Percentiles rank a stretch among this genome's conserved stretches.
These are phyloP conservation scores for Rhizopogon salebrosus DNA, from an alignment of 768 basidiomycete genomes.

Conservation along the genomic window DNA sequence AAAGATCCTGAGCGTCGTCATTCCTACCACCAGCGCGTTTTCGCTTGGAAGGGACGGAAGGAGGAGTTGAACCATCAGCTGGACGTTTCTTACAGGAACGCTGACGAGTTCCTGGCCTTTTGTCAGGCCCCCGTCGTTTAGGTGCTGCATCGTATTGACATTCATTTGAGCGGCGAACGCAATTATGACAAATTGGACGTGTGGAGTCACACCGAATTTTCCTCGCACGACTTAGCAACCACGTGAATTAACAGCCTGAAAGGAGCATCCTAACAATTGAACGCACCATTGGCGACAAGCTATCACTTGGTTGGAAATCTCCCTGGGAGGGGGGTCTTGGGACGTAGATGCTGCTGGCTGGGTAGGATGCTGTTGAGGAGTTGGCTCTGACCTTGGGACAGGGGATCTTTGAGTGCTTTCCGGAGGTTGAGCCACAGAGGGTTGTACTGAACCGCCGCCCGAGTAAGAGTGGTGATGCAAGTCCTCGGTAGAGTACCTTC, in stretches of 20 bases:
- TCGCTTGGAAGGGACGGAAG: constrained; percentile 48
- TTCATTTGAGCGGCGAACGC: constrained; percentile 67
- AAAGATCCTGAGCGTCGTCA: constrained; percentile 27
- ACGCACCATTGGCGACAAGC: constrained; percentile 82
- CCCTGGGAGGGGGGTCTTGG: constrained; percentile 40
- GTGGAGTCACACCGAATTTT: constrained; percentile 87
- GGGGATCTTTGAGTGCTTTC: constrained; percentile 24
- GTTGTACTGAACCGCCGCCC: constrained; percentile 28
- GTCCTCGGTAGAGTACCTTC: constrained; percentile 31
- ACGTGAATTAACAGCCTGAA: constrained; percentile 24
- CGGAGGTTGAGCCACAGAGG: constrained; percentile 16
- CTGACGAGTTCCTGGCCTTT: constrained; percentile 78
- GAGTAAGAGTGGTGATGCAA: constrained; percentile 35
- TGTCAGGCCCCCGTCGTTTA: constrained; percentile 82
- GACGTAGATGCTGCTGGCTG: constrained; percentile 25
- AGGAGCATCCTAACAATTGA: constrained; percentile 18
- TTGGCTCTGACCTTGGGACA: constrained; percentile 41
- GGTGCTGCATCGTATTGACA: constrained; percentile 79
- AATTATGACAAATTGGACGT: constrained; percentile 78
- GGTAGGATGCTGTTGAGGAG: constrained; percentile 29
- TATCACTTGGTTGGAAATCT: constrained; percentile 67
- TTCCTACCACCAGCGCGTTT: constrained; percentile 35
- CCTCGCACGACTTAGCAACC: constrained; percentile 61
- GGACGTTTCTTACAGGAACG: constrained; percentile 81
- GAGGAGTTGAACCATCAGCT: constrained; percentile 46